Base-by-base conservation (phyloP, 2,329 filamentous ascomycete species). In the Torrubiellomyces zombiae region DNA sequence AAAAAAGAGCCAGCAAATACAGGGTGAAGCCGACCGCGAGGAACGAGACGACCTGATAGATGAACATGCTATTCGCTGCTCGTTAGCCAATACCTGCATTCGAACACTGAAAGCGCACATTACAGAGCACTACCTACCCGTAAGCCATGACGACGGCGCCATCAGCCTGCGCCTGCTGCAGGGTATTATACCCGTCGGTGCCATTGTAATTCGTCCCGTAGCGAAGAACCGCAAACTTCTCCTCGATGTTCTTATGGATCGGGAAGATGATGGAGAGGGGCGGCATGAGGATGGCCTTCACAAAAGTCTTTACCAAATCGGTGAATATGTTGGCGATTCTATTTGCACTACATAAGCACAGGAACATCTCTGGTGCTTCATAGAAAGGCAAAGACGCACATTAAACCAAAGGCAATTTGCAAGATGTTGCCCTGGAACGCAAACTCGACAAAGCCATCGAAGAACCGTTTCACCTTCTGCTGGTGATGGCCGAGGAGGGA, bases 361-460 rank as follows among this genome's bases (percentile, higher is more conserved):
- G 14, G 13, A 20, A 8, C 4, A 7, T 13, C 2, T 8, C 21
- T 14, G 14, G 14, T n/a, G n/a, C n/a, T n/a, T n/a, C n/a, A n/a
- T n/a, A n/a, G 26, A 9, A 10, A 18, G n/a, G 25, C 28, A 19
- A 23, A 32, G 3, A 48, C 58, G 45, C 42, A 78, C 74, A 82
- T 81, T 34, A 81, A 53, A 36, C 75, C 76, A 37, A 81, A 71
- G 10, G 76, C 76, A 30, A 82, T 75, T 45, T 81, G 71, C 14
- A 82, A 59, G 23, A 81, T 75, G 37, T 81, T 80, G 29, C 77
- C 75, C 34, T 75, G 67, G 27, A 79, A 64, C 1, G 74, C 75
- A 47, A 81, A 82, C 43, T 79, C 74, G 36, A 72, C 45, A 43
- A 81, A 81, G 19, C 70, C 71, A 17, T 65, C 53, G 55, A 66